A percentile compares a stretch with the other conserved stretches of the same genome.
These are phyloP conservation scores for Pugionium dolabratum DNA, from an alignment of 345 rosid genomes.

Conservation along the genomic window DNA sequence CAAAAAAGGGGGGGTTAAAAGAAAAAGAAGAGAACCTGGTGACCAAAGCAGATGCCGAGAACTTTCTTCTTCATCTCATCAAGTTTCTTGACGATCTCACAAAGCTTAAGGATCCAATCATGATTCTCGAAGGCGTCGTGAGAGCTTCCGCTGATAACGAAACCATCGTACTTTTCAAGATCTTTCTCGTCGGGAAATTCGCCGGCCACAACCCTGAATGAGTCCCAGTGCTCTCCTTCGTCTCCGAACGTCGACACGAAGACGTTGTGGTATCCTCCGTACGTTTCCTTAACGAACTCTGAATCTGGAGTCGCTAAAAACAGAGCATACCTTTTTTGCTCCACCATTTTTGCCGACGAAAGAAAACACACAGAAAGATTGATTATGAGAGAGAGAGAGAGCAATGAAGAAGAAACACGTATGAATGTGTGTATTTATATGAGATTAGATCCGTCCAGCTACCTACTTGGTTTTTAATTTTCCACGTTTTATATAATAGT, in stretches of 20 bases:
- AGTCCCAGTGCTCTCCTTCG: constrained; percentile 84
- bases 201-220: constrained; percentile 67
- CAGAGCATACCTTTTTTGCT: constrained; percentile 54
- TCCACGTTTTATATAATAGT: constrained; percentile 32
- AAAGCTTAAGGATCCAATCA: constrained; percentile 73
- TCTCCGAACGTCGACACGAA: constrained; percentile 69
- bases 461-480: constrained; percentile 28
- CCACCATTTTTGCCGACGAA: constrained; percentile 27
- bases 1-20: background rate
- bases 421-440: constrained; percentile 7
- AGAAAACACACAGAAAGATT: background rate
- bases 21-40: constrained; percentile 57
- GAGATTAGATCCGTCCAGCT: constrained; percentile 2
- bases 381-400: background rate
- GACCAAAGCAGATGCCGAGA: constrained; percentile 94
- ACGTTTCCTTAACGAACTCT: constrained; percentile 61
- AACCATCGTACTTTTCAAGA: constrained; percentile 68
- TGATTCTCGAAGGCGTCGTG: constrained; percentile 73
- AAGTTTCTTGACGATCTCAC: constrained; percentile 58
- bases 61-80: constrained; percentile 79
- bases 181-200: constrained; percentile 72
- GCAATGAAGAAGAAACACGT: constrained; percentile 7
- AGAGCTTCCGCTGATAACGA: constrained; percentile 87
- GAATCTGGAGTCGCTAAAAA: constrained; percentile 74
- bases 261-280: constrained; percentile 86